These are phyloP conservation scores for Kingdonia uniflora DNA, from an alignment of 164 flowering plant species.

Conservation along the genomic window DNA sequence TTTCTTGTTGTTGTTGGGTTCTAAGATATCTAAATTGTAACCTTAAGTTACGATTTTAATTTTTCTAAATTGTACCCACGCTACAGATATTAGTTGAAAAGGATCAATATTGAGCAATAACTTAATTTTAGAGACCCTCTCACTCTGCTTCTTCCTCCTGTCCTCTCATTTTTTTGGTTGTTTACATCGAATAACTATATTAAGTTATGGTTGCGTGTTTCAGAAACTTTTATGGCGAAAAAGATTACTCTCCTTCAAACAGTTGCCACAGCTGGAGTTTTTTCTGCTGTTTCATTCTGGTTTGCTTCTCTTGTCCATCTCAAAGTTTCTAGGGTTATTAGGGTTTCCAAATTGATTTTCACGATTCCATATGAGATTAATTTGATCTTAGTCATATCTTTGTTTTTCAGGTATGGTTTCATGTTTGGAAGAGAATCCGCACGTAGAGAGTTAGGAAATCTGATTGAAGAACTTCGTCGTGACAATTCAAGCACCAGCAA, in stretches of 20 bases:
- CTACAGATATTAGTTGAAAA: no score
- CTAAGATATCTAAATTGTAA: no score
- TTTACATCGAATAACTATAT: no score
- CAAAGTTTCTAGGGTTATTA: conserved; percentile 2
- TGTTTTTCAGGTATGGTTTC: conserved; percentile 72
- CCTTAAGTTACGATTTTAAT: no score
- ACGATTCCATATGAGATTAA: no score
- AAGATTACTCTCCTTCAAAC: conserved; percentile 35
- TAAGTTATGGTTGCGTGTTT: no score
- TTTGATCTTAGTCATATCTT: background rate
- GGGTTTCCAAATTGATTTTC: background rate
- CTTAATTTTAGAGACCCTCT: no score
- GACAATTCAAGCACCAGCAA: conserved; percentile 8
- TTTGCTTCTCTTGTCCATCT: conserved; percentile 2
- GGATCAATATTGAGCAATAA: no score
- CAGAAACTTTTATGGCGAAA: conserved; percentile 17
- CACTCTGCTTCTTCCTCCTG: no score
- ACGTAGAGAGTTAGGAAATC: conserved; percentile 40
- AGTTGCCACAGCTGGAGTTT: conserved; percentile 34
- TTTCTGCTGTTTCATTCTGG: conserved; percentile 47
- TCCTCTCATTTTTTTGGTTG: no score
- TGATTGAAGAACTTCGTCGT: conserved; percentile 44
- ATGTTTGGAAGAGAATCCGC: conserved; percentile 66
- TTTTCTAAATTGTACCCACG: no score
- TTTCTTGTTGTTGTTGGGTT: no score